A percentile compares a stretch with the other conserved stretches of the same genome.
These are phyloP conservation scores for Colletotrichum chlorophyti DNA, from an alignment of 2,329 filamentous ascomycete species.

Conservation along the genomic window DNA sequence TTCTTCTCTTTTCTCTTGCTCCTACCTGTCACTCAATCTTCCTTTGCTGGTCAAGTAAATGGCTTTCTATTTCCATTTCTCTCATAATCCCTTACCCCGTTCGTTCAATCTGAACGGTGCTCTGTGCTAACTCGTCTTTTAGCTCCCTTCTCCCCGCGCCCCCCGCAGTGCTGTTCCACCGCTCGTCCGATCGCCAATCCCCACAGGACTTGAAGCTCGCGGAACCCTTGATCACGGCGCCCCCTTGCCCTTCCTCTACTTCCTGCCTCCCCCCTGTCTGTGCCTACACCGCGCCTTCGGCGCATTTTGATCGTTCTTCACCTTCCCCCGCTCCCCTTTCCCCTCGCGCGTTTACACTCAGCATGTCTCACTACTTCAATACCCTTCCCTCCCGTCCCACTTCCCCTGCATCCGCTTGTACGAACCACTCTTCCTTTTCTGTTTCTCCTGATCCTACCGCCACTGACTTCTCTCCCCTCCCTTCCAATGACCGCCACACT, in stretches of 20 bases:
- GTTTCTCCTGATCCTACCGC: background rate
- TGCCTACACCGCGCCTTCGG: no score
- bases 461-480: background rate
- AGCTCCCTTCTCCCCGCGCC: background rate
- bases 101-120: no score
- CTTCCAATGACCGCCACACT: no score
- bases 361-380: constrained; percentile 8
- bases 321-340: background rate
- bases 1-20: background rate
- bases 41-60: no score
- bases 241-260: background rate
- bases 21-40: no score
- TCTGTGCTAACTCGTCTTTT: background rate
- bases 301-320: background rate
- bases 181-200: background rate
- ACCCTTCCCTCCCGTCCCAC: background rate
- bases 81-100: no score
- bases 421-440: background rate
- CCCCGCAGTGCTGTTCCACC: background rate
- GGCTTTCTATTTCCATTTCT: no score
- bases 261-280: no score
- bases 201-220: background rate
- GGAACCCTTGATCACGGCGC: constrained; percentile 9
- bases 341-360: background rate
- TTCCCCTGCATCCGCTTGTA: background rate